Conservation (phyloP, 2,329 filamentous ascomycete species). For the Calonectria naviculata region DNA sequence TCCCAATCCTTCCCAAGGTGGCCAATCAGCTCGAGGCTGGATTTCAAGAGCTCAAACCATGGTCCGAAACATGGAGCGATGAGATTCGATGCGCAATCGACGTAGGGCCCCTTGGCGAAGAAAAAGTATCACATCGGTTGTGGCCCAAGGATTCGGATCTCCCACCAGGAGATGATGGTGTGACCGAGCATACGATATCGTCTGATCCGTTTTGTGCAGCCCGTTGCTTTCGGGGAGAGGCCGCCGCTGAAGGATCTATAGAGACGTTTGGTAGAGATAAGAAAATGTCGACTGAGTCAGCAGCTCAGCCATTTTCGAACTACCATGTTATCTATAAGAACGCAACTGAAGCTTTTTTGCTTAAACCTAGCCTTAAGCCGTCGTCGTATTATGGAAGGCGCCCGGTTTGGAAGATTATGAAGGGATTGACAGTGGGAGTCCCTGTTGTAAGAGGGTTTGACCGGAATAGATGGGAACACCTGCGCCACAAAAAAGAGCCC, state of each 20-base stretch:
- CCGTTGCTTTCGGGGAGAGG: slow-evolving; percentile 69
- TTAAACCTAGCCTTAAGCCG: slow-evolving; percentile 87
- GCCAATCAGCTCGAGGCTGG: slow-evolving; percentile 95
- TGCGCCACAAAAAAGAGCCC: slow-evolving; percentile 65
- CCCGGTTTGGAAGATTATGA: slow-evolving; percentile 86
- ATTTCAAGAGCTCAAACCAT: slow-evolving; percentile 86
- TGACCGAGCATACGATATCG: slow-evolving; percentile 56
- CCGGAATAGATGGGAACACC: slow-evolving; percentile 77
- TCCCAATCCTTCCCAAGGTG: slow-evolving; percentile 84
- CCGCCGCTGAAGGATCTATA: slow-evolving; percentile 64
- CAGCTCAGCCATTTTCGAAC: slow-evolving; percentile 71
- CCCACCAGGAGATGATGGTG: slow-evolving; percentile 22
- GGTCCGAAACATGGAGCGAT: slow-evolving; percentile 92
- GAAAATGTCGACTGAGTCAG: slow-evolving; percentile 53
- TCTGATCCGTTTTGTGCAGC: slow-evolving; percentile 69
- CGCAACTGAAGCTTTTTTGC: slow-evolving; percentile 79
- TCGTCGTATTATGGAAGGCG: slow-evolving; percentile 86
- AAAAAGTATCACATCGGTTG: slow-evolving; percentile 86
- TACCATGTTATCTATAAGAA: slow-evolving; percentile 92
- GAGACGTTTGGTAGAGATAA: slow-evolving; percentile 45
- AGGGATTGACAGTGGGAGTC: slow-evolving; percentile 84
- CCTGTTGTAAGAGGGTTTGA: slow-evolving; percentile 93
- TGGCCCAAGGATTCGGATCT: slow-evolving; percentile 72
- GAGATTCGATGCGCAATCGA: slow-evolving; percentile 91
- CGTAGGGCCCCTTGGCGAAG: slow-evolving; percentile 88